Evolutionary conservation across 2,329 filamentous ascomycete species (phyloP).

Genomic region (Venturia aucupariae): DNA sequence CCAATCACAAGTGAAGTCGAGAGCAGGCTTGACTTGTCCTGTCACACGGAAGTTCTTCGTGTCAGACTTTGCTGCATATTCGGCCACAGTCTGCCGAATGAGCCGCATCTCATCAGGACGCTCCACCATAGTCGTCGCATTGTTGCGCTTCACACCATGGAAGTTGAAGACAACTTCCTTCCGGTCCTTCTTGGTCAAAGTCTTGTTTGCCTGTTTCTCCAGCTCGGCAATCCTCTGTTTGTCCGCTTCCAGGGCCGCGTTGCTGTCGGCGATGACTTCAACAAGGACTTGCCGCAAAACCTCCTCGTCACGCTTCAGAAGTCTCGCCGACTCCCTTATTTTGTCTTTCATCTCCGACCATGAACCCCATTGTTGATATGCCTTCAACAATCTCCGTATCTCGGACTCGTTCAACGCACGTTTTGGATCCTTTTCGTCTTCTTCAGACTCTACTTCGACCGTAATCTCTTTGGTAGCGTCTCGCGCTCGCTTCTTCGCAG

Average conservation of each 20-base stretch:
- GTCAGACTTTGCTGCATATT: constrained; percentile 41
- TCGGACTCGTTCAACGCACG: constrained; percentile 90
- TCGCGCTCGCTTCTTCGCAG: constrained; percentile 59
- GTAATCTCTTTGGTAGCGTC: constrained; percentile 56
- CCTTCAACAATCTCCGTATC: constrained; percentile 80
- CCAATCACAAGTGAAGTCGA: constrained; percentile 79
- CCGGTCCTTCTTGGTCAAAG: constrained; percentile 89
- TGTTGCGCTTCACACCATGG: constrained; percentile 85
- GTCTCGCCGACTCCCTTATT: constrained; percentile 75
- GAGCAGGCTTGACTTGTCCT: constrained; percentile 84
- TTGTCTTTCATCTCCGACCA: constrained; percentile 76
- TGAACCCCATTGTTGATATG: constrained; percentile 83
- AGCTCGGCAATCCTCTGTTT: constrained; percentile 50
- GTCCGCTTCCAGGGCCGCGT: constrained; percentile 58
- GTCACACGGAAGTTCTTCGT: constrained; percentile 74
- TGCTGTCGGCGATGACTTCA: constrained; percentile 67
- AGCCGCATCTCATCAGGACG: constrained; percentile 82
- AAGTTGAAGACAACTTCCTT: constrained; percentile 96
- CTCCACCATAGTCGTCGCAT: constrained; percentile 90
- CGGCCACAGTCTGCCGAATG: constrained; percentile 62
- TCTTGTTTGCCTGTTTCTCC: constrained; percentile 66
- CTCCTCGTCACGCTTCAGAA: constrained; percentile 72
- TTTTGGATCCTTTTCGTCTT: constrained; percentile 60
- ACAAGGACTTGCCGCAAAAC: constrained; percentile 67
- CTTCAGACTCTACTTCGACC: constrained; percentile 43